Evolutionary conservation across 306 rosid species (phyloP).

Genomic region (Cucurbita argyrosperma): DNA sequence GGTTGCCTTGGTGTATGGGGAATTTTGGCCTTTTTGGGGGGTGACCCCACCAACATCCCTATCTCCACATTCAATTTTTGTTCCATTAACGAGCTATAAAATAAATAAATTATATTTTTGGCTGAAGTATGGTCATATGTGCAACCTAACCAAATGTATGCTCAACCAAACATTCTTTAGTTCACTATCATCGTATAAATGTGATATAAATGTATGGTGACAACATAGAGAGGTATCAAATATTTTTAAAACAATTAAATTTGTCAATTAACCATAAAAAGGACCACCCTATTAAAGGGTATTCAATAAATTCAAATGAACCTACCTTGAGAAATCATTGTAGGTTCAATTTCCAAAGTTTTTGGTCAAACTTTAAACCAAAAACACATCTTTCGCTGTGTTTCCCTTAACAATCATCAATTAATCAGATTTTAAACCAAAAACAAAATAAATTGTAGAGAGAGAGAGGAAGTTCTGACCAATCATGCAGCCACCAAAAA

Average conservation of each 20-base stretch:
- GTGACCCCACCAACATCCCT: too few relatives aligned
- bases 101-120: too few relatives aligned
- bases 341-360: neutral
- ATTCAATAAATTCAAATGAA: neutral
- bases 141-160: too few relatives aligned
- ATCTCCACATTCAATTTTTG: too few relatives aligned
- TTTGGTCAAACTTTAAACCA: neutral
- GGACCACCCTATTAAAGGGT: neutral
- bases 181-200: neutral
- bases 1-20: too few relatives aligned
- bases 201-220: too few relatives aligned
- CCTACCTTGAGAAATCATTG: neutral
- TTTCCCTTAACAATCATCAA: neutral
- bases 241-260: too few relatives aligned
- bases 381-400: neutral
- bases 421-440: neutral
- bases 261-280: neutral
- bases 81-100: too few relatives aligned
- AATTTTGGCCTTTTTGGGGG: too few relatives aligned
- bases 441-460: neutral
- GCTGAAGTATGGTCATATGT: too few relatives aligned
- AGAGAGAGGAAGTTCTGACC: conserved; percentile 31
- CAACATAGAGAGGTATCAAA: too few relatives aligned
- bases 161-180: too few relatives aligned
- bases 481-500: conserved; percentile 92